Percentiles rank a stretch among this genome's conserved stretches.
These are phyloP conservation scores for Suillus subalutaceus DNA, from an alignment of 768 basidiomycete species.

Conservation along the genomic window DNA sequence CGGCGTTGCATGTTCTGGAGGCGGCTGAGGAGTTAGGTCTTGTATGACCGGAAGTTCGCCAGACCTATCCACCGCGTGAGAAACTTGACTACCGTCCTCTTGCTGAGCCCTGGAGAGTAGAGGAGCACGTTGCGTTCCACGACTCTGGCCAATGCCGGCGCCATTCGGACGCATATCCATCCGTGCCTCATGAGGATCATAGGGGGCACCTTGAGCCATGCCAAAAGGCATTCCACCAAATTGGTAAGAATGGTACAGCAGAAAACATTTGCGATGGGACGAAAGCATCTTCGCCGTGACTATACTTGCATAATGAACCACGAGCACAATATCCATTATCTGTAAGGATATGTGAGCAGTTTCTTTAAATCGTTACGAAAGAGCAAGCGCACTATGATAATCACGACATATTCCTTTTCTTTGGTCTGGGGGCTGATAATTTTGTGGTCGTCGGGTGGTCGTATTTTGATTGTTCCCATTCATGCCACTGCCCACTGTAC, in stretches of 20 bases:
- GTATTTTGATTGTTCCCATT: constrained; percentile 24
- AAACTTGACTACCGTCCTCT: constrained; percentile 49
- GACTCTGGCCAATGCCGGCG: constrained; percentile 28
- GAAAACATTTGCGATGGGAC: constrained; percentile 71
- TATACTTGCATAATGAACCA: constrained; percentile 88
- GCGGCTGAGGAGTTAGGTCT: constrained; percentile 67
- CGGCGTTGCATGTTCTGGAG: constrained; percentile 35
- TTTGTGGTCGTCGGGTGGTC: constrained; percentile 54
- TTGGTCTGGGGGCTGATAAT: constrained; percentile 73
- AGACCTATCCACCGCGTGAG: constrained; percentile 45
- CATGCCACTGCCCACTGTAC: constrained; percentile 29
- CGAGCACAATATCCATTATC: constrained; percentile 92
- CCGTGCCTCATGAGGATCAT: constrained; percentile 78
- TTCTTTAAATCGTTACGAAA: constrained; percentile 10
- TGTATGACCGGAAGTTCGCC: constrained; percentile 86
- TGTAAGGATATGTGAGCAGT: constrained; percentile 35
- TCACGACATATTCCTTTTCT: constrained; percentile 84
- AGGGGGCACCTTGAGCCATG: constrained; percentile 51
- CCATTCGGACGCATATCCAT: constrained; percentile 78
- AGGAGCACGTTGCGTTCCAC: constrained; percentile 52
- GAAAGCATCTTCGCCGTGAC: constrained; percentile 89
- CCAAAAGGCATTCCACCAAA: constrained; percentile 64
- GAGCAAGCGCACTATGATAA: constrained; percentile 77
- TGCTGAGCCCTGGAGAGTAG: constrained; percentile 57
- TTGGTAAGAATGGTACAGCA: constrained; percentile 65